phyloP scores from a whole-genome alignment of 2,329 filamentous ascomycete species.

The Polychaeton citri region DNA sequence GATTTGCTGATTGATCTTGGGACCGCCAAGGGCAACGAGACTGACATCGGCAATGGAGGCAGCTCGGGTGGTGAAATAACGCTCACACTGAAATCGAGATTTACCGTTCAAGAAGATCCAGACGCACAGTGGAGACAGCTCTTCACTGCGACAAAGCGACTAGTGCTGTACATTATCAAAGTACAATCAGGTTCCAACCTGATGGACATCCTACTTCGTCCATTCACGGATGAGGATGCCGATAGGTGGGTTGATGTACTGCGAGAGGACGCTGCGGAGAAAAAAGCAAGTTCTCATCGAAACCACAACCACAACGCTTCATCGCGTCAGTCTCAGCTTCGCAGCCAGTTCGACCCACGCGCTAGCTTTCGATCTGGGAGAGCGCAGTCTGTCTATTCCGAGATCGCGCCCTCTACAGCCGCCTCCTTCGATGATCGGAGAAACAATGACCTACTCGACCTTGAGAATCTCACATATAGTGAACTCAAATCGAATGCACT shows the following conservation, averaged over 20 bases:
- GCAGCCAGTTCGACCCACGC: conserved; percentile 16
- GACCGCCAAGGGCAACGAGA: conserved; percentile 92
- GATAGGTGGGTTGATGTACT: conserved; percentile 73
- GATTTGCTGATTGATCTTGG: conserved; percentile 90
- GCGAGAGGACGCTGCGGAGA: conserved; percentile 57
- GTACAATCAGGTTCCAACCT: conserved; percentile 84
- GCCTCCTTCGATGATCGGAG: conserved; percentile 15
- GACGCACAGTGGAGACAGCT: conserved; percentile 83
- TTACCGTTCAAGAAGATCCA: conserved; percentile 48
- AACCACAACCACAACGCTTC: conserved; percentile 35
- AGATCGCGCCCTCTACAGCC: conserved; percentile 21
- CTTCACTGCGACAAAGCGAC: conserved; percentile 97
- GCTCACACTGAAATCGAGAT: conserved; percentile 21
- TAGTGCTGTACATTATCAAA: conserved; percentile 92
- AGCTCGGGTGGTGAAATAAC: conserved; percentile 21
- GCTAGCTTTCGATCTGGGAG: conserved; percentile 16
- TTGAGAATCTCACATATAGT: conserved; percentile 77
- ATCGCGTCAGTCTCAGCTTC: conserved; percentile 1
- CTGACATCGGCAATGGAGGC: conserved; percentile 38
- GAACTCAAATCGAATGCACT: conserved; percentile 87
- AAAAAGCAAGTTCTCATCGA: conserved; percentile 23
- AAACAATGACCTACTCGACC: conserved; percentile 64
- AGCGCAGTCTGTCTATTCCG: conserved; percentile 26
- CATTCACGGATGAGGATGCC: conserved; percentile 76
- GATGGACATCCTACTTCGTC: conserved; percentile 90